phyloP scores from a whole-genome alignment of 2,329 filamentous ascomycete species.

The Cercospora sojina region DNA sequence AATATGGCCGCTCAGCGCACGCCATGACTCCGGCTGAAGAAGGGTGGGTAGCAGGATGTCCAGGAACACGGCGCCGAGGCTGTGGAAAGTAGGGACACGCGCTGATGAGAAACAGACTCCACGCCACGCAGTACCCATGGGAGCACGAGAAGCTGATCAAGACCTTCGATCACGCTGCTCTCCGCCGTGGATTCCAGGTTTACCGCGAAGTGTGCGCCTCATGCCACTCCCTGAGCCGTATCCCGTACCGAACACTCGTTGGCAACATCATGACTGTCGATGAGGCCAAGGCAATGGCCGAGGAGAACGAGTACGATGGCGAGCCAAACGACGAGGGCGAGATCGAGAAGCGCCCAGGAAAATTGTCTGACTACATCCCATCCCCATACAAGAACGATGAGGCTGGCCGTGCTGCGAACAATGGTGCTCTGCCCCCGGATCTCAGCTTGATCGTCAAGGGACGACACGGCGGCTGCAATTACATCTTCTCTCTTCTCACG shows the following conservation, averaged over 20 bases:
- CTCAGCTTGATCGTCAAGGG: constrained; percentile 97
- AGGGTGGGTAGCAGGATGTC: constrained; percentile 66
- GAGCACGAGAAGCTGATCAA: constrained; percentile 88
- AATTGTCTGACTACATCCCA: constrained; percentile 96
- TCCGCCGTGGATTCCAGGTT: constrained; percentile 98
- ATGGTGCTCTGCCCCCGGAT: constrained; percentile 95
- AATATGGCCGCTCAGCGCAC: constrained; percentile 83
- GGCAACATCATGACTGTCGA: constrained; percentile 92
- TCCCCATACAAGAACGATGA: constrained; percentile 98
- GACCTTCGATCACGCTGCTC: constrained; percentile 96
- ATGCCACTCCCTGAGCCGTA: constrained; percentile 93
- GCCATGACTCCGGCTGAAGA: constrained; percentile 94
- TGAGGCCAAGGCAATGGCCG: constrained; percentile 94
- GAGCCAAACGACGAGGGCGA: constrained; percentile 98
- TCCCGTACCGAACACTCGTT: constrained; percentile 90
- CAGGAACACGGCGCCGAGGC: constrained; percentile 5
- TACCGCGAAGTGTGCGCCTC: constrained; percentile 98
- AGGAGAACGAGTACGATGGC: constrained; percentile 97
- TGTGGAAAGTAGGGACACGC: not conserved
- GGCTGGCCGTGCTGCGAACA: constrained; percentile 95
- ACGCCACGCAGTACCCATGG: constrained; percentile 91
- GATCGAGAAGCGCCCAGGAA: constrained; percentile 97
- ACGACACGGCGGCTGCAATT: constrained; percentile 95
- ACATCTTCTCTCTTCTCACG: constrained; percentile 95
- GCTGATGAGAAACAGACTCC: constrained; percentile 62